Evolutionary conservation across 1,139 yeast species (phyloP).

Genomic region (Wickerhamiella infanticola): DNA sequence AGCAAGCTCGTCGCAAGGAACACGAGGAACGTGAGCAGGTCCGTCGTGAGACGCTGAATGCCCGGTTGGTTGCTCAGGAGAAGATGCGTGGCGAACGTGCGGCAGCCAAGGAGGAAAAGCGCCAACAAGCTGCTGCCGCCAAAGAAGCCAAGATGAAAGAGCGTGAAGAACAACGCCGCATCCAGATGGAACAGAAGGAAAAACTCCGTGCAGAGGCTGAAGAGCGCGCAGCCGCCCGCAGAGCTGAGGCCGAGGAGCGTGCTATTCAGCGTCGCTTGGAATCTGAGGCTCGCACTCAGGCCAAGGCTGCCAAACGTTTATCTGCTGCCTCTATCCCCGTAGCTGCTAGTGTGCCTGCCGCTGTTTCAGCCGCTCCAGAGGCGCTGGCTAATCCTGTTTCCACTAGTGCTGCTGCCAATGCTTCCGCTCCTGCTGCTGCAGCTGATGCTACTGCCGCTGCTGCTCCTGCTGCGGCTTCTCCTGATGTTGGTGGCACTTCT

Average conservation of each 20-base stretch:
- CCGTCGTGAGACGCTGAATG: conserved; percentile 1
- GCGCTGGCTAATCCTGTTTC: not conserved
- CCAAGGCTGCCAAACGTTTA: not conserved
- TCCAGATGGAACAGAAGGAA: not conserved
- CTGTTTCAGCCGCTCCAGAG: not conserved
- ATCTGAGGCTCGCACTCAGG: not conserved
- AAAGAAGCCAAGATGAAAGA: no score
- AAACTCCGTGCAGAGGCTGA: not conserved
- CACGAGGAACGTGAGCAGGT: conserved; percentile 5
- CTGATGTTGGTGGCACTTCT: not conserved
- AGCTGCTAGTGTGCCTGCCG: not conserved
- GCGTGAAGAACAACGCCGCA: not conserved
- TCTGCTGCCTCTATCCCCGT: not conserved
- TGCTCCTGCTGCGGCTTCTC: conserved; percentile 2
- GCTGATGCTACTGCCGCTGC: conserved; percentile 2
- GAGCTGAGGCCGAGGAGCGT: not conserved
- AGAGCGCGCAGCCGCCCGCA: not conserved
- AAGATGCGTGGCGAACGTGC: conserved; percentile 1
- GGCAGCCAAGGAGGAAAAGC: not conserved
- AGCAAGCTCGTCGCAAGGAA: conserved; percentile 19
- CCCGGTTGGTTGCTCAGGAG: not conserved
- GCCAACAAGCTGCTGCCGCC: not conserved
- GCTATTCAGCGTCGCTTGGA: not conserved
- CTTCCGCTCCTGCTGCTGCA: not conserved
- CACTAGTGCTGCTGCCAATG: not conserved